phyloP scores from a whole-genome alignment of 306 rosid species.

The Macrotyloma uniflorum region DNA sequence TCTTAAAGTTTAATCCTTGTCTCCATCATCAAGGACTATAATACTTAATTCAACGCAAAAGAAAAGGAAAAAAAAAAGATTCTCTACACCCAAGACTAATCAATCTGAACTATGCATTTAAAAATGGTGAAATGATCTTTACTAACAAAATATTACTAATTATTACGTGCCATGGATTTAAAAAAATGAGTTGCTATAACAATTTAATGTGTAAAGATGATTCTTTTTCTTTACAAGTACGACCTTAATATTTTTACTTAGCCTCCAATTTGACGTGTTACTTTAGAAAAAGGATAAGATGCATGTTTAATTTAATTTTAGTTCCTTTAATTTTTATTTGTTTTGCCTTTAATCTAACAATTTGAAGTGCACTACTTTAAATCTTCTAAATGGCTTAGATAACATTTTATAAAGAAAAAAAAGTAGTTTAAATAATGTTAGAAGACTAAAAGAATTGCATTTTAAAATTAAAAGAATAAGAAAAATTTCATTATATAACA shows the following conservation, averaged over 20 bases:
- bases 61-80: background rate
- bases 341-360: too few relatives aligned
- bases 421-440: too few relatives aligned
- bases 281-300: too few relatives aligned
- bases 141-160: background rate
- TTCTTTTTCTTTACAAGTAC: background rate
- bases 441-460: too few relatives aligned
- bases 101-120: background rate
- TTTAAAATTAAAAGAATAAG: too few relatives aligned
- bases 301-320: too few relatives aligned
- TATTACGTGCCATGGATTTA: background rate
- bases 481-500: too few relatives aligned
- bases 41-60: background rate
- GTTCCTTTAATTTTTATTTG: too few relatives aligned
- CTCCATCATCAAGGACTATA: background rate
- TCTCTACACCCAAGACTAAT: background rate
- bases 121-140: background rate
- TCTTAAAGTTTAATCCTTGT: background rate
- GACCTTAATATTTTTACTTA: background rate
- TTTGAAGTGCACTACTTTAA: too few relatives aligned
- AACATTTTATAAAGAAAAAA: too few relatives aligned
- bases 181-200: background rate
- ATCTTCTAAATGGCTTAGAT: too few relatives aligned
- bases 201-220: background rate
- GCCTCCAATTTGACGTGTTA: too few relatives aligned